Evolutionary conservation across 2,329 filamentous ascomycete species (phyloP), one percentile per base, ranked within the genome.

Genomic region (Aspergillus sp.): DNA sequence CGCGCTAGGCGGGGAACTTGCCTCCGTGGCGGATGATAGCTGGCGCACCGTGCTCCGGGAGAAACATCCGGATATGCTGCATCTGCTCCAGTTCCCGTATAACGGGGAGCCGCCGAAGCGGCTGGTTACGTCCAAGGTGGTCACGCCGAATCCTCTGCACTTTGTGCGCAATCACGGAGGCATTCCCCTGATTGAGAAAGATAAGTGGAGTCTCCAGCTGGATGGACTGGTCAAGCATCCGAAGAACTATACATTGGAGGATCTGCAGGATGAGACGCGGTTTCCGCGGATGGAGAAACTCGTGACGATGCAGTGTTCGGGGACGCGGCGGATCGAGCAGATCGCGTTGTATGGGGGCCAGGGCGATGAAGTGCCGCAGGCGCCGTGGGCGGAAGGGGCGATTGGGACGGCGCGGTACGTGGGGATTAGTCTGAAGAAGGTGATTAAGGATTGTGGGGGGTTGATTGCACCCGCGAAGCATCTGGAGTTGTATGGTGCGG

Each of bases 131-230:
- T 80, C 80, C 15, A 80, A 83, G 21, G 67, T 71, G 0, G 81
- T 91, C 41, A 91, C 89, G 0, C 78, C 81, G 0, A 91, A 90
- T 62, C 65, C 77, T 4, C 76, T 84, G n/a, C 84, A 87, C 65
- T 91, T 90, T 64, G 85, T 91, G 0, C 81, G 89, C 7, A 91
- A 91, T 61, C 89, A 91, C 63, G 88, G 89, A 9, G 88, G 89
- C 0, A 86, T 91, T 17, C 89, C 89, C 0, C 77, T 84, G 7
- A 90, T 91, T 57, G 81, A 89, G 8, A 75, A 81, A 1, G 79
- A 84, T 0, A 77, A 82, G 2, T 88, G 78, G 67, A 81, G 76
- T 23, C 78, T 89, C 15, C 74, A 78, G 2, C 72, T 91, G 5
- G 85, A 86, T 59, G 87, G 88, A 0, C 77, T 89, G 0, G 88